A percentile compares a stretch with the other conserved stretches of the same genome.
Evolutionary conservation across 768 basidiomycete species (phyloP).

Genomic region (Leccinum rimulosum): DNA sequence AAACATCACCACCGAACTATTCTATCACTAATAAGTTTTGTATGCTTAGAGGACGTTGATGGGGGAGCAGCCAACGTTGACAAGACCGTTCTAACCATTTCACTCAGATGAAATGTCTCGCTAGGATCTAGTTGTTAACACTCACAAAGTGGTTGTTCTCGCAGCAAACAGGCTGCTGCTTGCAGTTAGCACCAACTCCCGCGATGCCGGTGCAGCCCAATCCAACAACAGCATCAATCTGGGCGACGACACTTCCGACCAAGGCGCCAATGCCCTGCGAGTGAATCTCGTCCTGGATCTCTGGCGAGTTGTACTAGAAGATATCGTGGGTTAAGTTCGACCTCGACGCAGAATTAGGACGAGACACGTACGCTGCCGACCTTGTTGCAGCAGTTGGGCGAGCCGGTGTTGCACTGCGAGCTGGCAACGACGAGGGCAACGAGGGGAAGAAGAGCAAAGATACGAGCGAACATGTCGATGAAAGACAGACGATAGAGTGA

Average conservation of each 20-base stretch:
- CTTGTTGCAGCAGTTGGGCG: not conserved
- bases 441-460: not conserved
- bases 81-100: too few relatives aligned
- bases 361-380: not conserved
- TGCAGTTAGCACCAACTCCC: not conserved
- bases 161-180: not conserved
- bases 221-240: not conserved
- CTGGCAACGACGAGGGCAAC: slow-evolving; percentile 6
- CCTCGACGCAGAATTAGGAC: too few relatives aligned
- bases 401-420: not conserved
- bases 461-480: slow-evolving; percentile 13
- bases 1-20: too few relatives aligned
- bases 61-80: too few relatives aligned
- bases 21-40: too few relatives aligned
- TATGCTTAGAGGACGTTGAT: too few relatives aligned
- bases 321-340: too few relatives aligned
- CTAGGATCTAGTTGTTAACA: too few relatives aligned
- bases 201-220: not conserved
- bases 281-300: not conserved
- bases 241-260: not conserved
- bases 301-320: not conserved
- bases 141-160: not conserved
- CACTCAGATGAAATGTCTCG: too few relatives aligned
- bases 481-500: not conserved
- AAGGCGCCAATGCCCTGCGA: not conserved